Evolutionary conservation across 352 stramenopile genomes (phyloP), one percentile per base, ranked within the genome.

Genomic region (Peronospora destructor): DNA sequence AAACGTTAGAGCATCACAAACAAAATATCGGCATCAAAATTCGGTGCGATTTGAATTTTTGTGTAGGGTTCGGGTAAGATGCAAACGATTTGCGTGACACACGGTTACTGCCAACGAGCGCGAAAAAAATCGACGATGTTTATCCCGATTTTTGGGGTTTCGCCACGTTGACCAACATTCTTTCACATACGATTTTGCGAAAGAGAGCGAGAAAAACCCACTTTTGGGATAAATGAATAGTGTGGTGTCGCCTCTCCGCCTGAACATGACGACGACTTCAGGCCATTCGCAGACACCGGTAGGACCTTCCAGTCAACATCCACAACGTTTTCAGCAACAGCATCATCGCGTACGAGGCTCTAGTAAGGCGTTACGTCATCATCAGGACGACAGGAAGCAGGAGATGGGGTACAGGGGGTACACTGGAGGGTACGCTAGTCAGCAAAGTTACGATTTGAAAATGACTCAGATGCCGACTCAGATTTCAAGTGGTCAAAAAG

Each of bases 171-270:
- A n/a, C n/a, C n/a, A 17, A 38, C 33, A 19, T n/a, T 23, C 36
- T 42, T 36, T 5, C 0, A 16, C 3, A 25, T 14, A 41, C 4
- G 23, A 30, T 39, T 30, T 26, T 14, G 17, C 6, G 14, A 25
- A 26, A 26, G 23, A 26, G 23, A 4, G 23, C 2, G 6, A 43
- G 49, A 49, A 26, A 16, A 17, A 38, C 30, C 26, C 21, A n/a
- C 29, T 47, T 37, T 45, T 14, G 25, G 33, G 8, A 17, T 6
- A 32, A 41, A 14, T 73, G 56, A 67, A 73, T 39, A 61, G 64
- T 38, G 64, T 73, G 42, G 59, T 44, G 56, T 66, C 64, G 33
- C 59, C 64, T 32, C 42, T 73, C 44, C 59, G 59, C 19, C 68
- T 71, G 58, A 68, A 65, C 33, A 65, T 66, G 60, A 69, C 56